phyloP scores from a whole-genome alignment of 192 early-diverging fungal species.

The Radiomyces spectabilis region DNA sequence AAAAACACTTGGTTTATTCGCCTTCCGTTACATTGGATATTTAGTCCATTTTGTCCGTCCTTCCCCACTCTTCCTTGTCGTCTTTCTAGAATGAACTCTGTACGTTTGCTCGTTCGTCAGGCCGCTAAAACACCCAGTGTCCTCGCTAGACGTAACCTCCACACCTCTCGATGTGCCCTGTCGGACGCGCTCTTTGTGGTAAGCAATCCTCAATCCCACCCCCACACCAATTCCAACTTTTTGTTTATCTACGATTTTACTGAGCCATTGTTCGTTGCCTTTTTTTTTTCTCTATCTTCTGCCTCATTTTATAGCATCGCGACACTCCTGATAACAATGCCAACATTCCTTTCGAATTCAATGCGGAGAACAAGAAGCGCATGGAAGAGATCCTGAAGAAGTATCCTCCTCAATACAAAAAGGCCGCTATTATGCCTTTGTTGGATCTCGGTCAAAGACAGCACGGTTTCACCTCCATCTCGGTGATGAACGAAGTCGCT shows the following conservation, averaged over 20 bases:
- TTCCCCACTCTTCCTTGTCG: no score
- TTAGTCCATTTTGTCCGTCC: no score
- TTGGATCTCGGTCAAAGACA: conserved; percentile 95
- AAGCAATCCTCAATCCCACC: conserved; percentile 14
- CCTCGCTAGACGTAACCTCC: conserved; percentile 34
- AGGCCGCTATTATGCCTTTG: conserved; percentile 92
- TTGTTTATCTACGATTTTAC: not conserved
- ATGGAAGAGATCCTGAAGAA: conserved; percentile 84
- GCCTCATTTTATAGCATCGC: conserved; percentile 48
- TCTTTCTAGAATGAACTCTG: conserved; percentile 32
- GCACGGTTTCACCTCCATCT: conserved; percentile 86
- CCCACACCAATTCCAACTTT: no score
- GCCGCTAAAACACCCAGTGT: conserved; percentile 24
- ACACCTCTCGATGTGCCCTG: conserved; percentile 31
- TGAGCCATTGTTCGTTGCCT: not conserved
- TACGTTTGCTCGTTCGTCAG: conserved; percentile 32
- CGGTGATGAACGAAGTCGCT: conserved; percentile 97
- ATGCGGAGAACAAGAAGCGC: conserved; percentile 65
- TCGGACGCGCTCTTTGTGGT: conserved; percentile 56
- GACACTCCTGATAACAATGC: conserved; percentile 79
- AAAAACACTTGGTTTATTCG: no score
- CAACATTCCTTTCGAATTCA: conserved; percentile 81
- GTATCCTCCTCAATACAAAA: conserved; percentile 98
- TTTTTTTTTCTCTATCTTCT: not conserved
- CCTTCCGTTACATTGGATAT: no score